Percentiles rank a stretch among this genome's conserved stretches.
Conservation (phyloP, 2,329 filamentous ascomycete species). For the Endocalyx cinctus region DNA sequence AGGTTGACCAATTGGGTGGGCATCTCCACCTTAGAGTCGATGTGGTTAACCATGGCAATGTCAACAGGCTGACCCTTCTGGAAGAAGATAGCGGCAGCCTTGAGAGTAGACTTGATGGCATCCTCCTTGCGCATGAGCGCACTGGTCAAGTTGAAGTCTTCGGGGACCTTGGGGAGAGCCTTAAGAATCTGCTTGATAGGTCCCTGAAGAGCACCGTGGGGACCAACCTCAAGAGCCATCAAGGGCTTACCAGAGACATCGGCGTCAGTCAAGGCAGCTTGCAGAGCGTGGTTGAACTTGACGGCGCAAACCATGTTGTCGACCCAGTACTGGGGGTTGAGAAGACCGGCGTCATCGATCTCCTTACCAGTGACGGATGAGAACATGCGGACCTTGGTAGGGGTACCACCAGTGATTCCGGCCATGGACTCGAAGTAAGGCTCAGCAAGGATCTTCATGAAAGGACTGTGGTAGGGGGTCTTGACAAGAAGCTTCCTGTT, state of each 20-base stretch:
- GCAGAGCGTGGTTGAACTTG: slow-evolving; percentile 29
- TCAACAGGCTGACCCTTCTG: slow-evolving; percentile 26
- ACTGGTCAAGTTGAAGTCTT: slow-evolving; percentile 20
- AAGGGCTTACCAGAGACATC: slow-evolving; percentile 15
- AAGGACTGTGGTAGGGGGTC: slow-evolving; percentile 39
- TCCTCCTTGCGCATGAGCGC: slow-evolving; percentile 25
- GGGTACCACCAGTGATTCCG: slow-evolving; percentile 12
- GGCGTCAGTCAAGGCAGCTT: slow-evolving; percentile 12
- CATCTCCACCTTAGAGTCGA: slow-evolving; percentile 21
- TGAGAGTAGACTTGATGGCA: slow-evolving; percentile 22
- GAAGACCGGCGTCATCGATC: slow-evolving; percentile 16
- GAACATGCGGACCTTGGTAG: slow-evolving; percentile 18
- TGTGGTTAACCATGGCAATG: slow-evolving; percentile 27
- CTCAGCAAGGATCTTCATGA: slow-evolving; percentile 31
- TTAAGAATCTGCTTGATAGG: slow-evolving; percentile 29
- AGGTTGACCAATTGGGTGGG: slow-evolving; percentile 31
- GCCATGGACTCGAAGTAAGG: slow-evolving; percentile 26
- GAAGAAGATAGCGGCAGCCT: slow-evolving; percentile 22
- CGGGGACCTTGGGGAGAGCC: slow-evolving; percentile 20
- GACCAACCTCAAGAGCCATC: slow-evolving; percentile 29
- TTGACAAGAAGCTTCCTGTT: slow-evolving; percentile 34
- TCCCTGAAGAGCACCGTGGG: slow-evolving; percentile 30
- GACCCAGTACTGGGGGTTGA: slow-evolving; percentile 23
- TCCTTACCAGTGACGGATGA: slow-evolving; percentile 23
- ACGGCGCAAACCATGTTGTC: slow-evolving; percentile 31